A percentile compares a stretch with the other conserved stretches of the same genome.
phyloP scores from a whole-genome alignment of 2,329 filamentous ascomycete genomes.

The Botrytis cinerea region DNA sequence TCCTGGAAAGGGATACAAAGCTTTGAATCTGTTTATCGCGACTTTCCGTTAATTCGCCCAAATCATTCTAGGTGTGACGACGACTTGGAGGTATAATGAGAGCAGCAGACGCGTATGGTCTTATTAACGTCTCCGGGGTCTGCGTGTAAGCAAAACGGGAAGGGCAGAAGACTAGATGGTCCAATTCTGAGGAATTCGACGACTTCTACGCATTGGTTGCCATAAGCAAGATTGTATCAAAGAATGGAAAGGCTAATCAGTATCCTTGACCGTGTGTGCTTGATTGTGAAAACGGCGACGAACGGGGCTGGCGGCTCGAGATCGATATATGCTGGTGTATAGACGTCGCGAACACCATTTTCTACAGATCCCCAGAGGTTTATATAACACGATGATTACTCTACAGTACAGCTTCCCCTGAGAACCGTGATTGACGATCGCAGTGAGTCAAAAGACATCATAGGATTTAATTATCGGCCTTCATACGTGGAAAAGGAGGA shows the following conservation, averaged over 20 bases:
- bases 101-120: background rate
- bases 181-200: background rate
- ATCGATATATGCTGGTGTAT: background rate
- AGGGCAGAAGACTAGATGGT: background rate
- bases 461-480: background rate
- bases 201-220: constrained; percentile 1
- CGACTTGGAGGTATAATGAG: background rate
- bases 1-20: constrained; percentile 5
- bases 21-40: constrained; percentile 11
- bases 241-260: background rate
- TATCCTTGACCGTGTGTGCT: background rate
- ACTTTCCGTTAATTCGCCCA: background rate
- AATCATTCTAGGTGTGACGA: background rate
- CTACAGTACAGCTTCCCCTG: background rate
- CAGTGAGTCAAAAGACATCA: background rate
- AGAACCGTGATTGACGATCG: background rate
- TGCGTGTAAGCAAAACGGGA: background rate
- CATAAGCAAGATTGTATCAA: background rate
- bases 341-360: background rate
- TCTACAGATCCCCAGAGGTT: background rate
- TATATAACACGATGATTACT: background rate
- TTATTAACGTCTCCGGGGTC: background rate
- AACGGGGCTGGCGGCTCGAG: background rate
- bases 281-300: background rate
- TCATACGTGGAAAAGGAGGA: background rate